phyloP scores from a whole-genome alignment of 305 asterid species.

The Withania somnifera region DNA sequence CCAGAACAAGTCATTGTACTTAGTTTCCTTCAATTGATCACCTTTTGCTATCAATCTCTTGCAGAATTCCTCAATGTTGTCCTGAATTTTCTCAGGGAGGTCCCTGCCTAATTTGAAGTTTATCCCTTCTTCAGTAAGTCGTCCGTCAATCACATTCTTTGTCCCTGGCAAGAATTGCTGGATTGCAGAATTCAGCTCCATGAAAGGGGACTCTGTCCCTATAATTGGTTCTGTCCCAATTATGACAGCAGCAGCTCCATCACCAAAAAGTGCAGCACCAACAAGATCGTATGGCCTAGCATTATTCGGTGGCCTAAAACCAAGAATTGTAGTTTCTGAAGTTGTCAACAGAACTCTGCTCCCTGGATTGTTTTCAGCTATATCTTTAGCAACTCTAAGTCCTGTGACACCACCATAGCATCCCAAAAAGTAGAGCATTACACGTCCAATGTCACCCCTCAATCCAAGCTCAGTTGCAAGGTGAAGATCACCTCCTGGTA shows the following conservation, averaged over 20 bases:
- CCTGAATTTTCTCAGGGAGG: constrained; percentile 70
- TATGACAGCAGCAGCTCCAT: constrained; percentile 77
- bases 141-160: constrained; percentile 57
- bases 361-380: constrained; percentile 88
- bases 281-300: constrained; percentile 81
- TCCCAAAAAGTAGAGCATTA: constrained; percentile 82
- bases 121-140: constrained; percentile 74
- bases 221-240: constrained; percentile 48
- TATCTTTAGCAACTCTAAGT: constrained; percentile 88
- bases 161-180: constrained; percentile 86
- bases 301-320: constrained; percentile 70
- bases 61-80: constrained; percentile 72
- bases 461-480: constrained; percentile 69
- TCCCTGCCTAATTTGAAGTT: constrained; percentile 73
- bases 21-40: constrained; percentile 19
- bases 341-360: constrained; percentile 77
- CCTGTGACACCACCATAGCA: constrained; percentile 95
- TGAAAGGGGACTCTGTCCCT: constrained; percentile 44
- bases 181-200: constrained; percentile 54
- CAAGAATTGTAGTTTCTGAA: constrained; percentile 82
- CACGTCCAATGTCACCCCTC: constrained; percentile 52
- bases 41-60: constrained; percentile 33
- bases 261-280: constrained; percentile 89
- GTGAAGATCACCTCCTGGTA: constrained; percentile 92
- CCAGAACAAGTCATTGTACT: constrained; percentile 68